Percentiles rank a stretch among this genome's conserved stretches.
phyloP scores from a whole-genome alignment of 2,329 filamentous ascomycete species.

The Pyrenochaeta sp. region DNA sequence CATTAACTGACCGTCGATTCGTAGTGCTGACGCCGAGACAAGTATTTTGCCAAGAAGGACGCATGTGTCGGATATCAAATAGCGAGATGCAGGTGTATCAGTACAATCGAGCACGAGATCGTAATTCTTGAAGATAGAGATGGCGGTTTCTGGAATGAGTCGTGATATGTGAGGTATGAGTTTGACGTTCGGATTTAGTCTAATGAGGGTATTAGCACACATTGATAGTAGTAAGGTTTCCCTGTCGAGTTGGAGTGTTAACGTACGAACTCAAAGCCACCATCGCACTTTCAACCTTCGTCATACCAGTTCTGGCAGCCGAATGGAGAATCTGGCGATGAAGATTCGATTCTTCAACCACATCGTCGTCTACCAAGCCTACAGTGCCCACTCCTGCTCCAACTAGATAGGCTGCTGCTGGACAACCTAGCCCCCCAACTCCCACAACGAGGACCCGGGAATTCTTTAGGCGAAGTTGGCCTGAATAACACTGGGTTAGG shows the following conservation, averaged over 20 bases:
- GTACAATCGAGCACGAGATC: constrained; percentile 94
- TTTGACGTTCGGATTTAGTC: constrained; percentile 75
- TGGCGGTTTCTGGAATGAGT: constrained; percentile 73
- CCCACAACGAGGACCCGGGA: constrained; percentile 83
- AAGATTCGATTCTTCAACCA: constrained; percentile 87
- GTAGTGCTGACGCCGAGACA: constrained; percentile 87
- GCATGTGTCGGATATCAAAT: constrained; percentile 90
- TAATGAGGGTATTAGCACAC: constrained; percentile 44
- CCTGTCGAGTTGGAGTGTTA: neutral
- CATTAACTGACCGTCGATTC: constrained; percentile 88
- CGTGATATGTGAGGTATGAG: constrained; percentile 71
- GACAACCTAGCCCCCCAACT: constrained; percentile 88
- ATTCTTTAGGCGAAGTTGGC: constrained; percentile 76
- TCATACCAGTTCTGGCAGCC: constrained; percentile 73
- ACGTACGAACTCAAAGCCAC: constrained; percentile 56
- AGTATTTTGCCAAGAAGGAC: constrained; percentile 81
- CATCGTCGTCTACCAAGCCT: constrained; percentile 86
- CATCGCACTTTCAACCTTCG: constrained; percentile 79
- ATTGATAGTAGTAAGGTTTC: neutral
- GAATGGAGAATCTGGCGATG: constrained; percentile 90
- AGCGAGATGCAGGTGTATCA: constrained; percentile 89
- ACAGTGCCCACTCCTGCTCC: constrained; percentile 86
- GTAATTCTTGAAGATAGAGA: constrained; percentile 72
- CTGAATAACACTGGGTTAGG: constrained; percentile 53
- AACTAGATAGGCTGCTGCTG: constrained; percentile 90